Conservation (phyloP, 192 early-diverging fungal species). For the Backusella luteola region DNA sequence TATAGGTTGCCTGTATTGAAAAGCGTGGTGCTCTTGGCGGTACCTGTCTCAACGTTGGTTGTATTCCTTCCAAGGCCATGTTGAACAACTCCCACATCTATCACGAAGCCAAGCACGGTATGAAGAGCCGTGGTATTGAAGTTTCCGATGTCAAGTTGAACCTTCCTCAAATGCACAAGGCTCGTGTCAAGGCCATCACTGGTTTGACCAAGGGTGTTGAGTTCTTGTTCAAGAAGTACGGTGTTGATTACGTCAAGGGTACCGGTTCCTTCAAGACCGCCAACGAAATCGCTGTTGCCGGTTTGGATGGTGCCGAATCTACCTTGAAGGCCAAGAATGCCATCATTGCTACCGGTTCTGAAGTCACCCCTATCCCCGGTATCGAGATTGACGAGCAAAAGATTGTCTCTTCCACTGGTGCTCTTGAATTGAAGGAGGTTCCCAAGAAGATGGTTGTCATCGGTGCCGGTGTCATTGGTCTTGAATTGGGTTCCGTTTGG, state of each 20-base stretch:
- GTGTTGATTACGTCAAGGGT: slow-evolving; percentile 95
- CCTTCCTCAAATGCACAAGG: slow-evolving; percentile 85
- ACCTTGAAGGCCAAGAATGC: slow-evolving; percentile 90
- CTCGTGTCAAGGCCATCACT: slow-evolving; percentile 86
- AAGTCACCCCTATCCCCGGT: slow-evolving; percentile 89
- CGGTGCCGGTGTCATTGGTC: slow-evolving; percentile 98
- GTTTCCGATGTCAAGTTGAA: slow-evolving; percentile 82
- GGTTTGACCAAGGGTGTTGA: slow-evolving; percentile 92
- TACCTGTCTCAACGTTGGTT: slow-evolving; percentile 98
- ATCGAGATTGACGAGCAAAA: slow-evolving; percentile 92
- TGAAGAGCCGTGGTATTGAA: slow-evolving; percentile 92
- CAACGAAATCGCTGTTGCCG: slow-evolving; percentile 81
- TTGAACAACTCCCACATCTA: slow-evolving; percentile 98
- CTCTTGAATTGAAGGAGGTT: slow-evolving; percentile 88
- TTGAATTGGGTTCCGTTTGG: slow-evolving; percentile 99
- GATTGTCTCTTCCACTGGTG: slow-evolving; percentile 98
- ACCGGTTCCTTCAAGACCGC: slow-evolving; percentile 76
- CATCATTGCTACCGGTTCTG: slow-evolving; percentile 98
- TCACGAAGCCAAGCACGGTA: slow-evolving; percentile 90
- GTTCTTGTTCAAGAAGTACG: slow-evolving; percentile 96
- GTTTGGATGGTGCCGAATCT: slow-evolving; percentile 71
- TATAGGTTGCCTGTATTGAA: slow-evolving; percentile 93
- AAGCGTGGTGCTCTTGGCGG: slow-evolving; percentile 94
- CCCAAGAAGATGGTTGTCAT: slow-evolving; percentile 99
- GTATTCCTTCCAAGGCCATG: slow-evolving; percentile 99